Evolutionary conservation across 2,329 filamentous ascomycete genomes (phyloP), one percentile per base, ranked within the genome.

Genomic region (Ophiocordyceps camponoti-saundersi): DNA sequence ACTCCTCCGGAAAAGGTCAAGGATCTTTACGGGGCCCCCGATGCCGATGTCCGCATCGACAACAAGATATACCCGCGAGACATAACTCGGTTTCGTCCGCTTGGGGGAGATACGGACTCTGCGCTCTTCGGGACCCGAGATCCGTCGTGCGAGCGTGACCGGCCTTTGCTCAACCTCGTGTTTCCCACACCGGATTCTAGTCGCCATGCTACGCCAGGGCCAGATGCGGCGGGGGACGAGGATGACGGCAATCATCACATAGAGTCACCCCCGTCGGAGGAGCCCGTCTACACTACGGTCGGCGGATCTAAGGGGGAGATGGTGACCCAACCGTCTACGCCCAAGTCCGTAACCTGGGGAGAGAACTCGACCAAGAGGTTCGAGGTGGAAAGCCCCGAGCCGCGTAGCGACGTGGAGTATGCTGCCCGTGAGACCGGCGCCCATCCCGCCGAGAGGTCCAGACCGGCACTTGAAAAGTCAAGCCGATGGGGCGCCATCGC

Each of bases 1-100:
- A 73, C 74, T 2, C 75, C 77, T 12, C 75, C 75, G 20, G 67
- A 68, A 13, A 46, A 51, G 4, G 65, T 67, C 40, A 71, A 71
- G 59, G 70, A 66, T 47, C 68, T 61, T 10, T 82, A 73, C 48
- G 73, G 72, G 51, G 72, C 61, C 8, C 78, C 78, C 2, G 67
- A 82, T 54, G 78, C 78, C n/a, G 78, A 82, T 57, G 76, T 81
- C 46, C 66, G 64, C 46, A 72, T 80, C 49, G 77, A 81, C 56
- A 72, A 79, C 53, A 61, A 73, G 49, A 68, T 80, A 50, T 65
- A 69, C 46, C 78, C 78, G 6, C 58, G 59, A 40, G 72, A 80
- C 29, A 59, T 77, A 47, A 51, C 59, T 48, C 59, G 57, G 42
- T 65, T 69, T 56, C 53, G 58, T 11, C 53, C 59, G 18, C 51